Conservation (phyloP, 2,329 filamentous ascomycete genomes). For the Paramyrothecium roridum region DNA sequence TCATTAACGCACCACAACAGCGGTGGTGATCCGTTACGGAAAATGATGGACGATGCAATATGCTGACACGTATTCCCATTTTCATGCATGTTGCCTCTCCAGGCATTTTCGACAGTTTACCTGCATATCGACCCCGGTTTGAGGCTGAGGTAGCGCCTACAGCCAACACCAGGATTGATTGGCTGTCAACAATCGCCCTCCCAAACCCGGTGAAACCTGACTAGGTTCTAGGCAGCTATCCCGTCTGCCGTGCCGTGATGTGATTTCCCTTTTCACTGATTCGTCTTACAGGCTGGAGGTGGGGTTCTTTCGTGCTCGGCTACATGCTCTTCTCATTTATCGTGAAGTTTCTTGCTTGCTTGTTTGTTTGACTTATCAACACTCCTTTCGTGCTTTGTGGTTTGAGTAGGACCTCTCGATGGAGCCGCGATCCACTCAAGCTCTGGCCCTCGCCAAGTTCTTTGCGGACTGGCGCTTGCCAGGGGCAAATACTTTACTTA, state of each 20-base stretch:
- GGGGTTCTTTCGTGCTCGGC: no score
- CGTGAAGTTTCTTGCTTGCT: no score
- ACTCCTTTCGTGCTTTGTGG: background rate
- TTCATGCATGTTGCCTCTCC: no score
- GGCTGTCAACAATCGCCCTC: background rate
- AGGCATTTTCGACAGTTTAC: background rate
- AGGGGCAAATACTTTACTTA: slow-evolving; percentile 1
- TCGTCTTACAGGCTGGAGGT: no score
- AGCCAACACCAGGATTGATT: background rate
- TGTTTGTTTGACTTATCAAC: background rate
- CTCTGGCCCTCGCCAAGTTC: slow-evolving; percentile 1
- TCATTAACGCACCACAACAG: no score
- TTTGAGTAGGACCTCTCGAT: background rate
- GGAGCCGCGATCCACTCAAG: background rate
- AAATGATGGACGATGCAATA: no score
- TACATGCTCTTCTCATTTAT: background rate
- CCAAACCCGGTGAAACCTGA: background rate
- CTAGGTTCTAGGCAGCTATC: background rate
- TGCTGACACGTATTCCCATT: no score
- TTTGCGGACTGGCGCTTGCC: background rate
- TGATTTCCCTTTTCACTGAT: no score
- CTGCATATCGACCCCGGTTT: background rate
- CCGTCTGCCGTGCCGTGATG: background rate
- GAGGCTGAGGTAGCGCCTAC: background rate
- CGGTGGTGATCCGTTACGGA: no score